Evolutionary conservation across 2,329 filamentous ascomycete species (phyloP).

Genomic region (Arthrobotrys pseudoclavata): DNA sequence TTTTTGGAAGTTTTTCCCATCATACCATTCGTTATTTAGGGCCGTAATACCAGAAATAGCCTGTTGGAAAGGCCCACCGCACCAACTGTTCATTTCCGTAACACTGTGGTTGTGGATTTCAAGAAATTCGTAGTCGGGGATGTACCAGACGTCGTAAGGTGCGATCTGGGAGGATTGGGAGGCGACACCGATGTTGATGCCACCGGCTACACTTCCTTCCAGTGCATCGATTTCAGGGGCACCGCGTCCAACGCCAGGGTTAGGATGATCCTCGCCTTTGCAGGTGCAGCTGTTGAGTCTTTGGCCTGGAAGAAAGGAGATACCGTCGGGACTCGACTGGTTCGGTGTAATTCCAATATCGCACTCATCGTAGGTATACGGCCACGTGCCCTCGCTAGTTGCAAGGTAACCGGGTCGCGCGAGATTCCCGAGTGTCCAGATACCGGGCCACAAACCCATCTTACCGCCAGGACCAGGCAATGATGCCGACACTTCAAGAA

Average conservation of each 20-base stretch:
- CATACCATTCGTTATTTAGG: conserved; percentile 77
- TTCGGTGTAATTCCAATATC: conserved; percentile 80
- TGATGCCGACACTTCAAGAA: conserved; percentile 70
- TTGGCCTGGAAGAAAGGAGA: conserved; percentile 79
- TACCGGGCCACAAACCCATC: conserved; percentile 66
- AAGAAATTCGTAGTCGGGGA: conserved; percentile 72
- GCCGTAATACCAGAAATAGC: conserved; percentile 74
- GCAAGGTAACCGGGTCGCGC: conserved; percentile 78
- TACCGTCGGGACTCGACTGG: conserved; percentile 76
- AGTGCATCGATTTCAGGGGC: conserved; percentile 80
- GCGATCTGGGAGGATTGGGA: conserved; percentile 70
- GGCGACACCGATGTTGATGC: conserved; percentile 66
- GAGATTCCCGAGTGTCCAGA: conserved; percentile 82
- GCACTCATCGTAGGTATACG: conserved; percentile 79
- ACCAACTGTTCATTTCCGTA: conserved; percentile 73
- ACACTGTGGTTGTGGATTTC: conserved; percentile 75
- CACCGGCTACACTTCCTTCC: conserved; percentile 73
- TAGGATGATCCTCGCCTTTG: conserved; percentile 75
- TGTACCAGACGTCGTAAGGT: conserved; percentile 68
- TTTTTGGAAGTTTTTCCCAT: conserved; percentile 74
- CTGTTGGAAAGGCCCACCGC: conserved; percentile 75
- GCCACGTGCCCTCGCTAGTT: conserved; percentile 80
- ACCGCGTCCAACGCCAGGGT: conserved; percentile 74
- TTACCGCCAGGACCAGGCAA: conserved; percentile 54
- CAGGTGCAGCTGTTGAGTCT: conserved; percentile 78